phyloP scores from a whole-genome alignment of 805 yeast species.

The Yamadazyma sp. region DNA sequence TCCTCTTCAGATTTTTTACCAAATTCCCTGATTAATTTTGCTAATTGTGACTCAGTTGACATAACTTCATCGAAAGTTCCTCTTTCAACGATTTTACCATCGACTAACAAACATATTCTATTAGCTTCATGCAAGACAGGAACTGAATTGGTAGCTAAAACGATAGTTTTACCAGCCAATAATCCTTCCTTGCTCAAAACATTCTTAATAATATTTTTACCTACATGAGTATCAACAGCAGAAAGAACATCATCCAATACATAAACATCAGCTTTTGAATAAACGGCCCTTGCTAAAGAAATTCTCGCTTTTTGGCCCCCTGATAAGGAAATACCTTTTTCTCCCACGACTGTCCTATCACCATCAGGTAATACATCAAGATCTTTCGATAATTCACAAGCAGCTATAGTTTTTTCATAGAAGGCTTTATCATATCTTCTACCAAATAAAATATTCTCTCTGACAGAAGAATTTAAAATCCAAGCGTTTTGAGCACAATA shows the following conservation, averaged over 20 bases:
- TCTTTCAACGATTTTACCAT: slow-evolving; percentile 30
- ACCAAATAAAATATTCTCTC: slow-evolving; percentile 40
- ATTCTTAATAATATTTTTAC: slow-evolving; percentile 28
- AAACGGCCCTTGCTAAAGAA: slow-evolving; percentile 41
- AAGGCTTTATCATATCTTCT: slow-evolving; percentile 27
- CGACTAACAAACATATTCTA: slow-evolving; percentile 28
- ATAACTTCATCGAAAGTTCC: slow-evolving; percentile 50
- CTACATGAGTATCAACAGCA: slow-evolving; percentile 44
- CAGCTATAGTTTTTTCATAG: slow-evolving; percentile 31
- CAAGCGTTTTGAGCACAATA: slow-evolving; percentile 41
- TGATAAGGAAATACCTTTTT: slow-evolving; percentile 40
- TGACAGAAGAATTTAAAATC: slow-evolving; percentile 39
- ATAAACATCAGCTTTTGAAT: slow-evolving; percentile 37
- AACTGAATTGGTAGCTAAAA: slow-evolving; percentile 40
- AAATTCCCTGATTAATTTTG: slow-evolving; percentile 29
- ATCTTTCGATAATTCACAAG: slow-evolving; percentile 36
- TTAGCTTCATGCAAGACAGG: slow-evolving; percentile 33
- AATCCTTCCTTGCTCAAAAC: slow-evolving; percentile 32
- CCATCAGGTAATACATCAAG: slow-evolving; percentile 37
- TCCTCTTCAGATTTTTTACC: slow-evolving; percentile 18
- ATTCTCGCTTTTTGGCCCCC: slow-evolving; percentile 45
- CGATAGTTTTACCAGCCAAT: slow-evolving; percentile 30
- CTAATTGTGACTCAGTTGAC: slow-evolving; percentile 33
- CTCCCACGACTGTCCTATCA: slow-evolving; percentile 42
- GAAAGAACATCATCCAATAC: slow-evolving; percentile 41